Conservation (phyloP, 257 asterid genomes). For the Misopates orontium region DNA sequence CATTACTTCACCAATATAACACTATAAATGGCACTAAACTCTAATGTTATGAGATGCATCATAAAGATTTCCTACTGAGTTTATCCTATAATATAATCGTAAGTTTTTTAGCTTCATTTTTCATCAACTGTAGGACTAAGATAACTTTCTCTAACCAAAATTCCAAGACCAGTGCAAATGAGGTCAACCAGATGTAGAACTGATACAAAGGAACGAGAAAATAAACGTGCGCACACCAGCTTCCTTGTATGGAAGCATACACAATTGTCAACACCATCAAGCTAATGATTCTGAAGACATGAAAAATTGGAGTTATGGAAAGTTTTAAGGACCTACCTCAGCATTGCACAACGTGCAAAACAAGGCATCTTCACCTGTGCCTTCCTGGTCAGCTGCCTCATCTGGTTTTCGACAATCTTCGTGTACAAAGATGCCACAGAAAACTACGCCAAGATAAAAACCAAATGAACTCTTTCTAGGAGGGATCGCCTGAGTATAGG, state of each 20-base stretch:
- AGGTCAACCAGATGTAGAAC: background rate
- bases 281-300: no score
- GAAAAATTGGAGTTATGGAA: background rate
- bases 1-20: background rate
- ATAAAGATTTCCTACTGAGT: background rate
- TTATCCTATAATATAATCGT: no score
- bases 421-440: conserved; percentile 72
- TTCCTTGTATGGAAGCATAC: no score
- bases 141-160: conserved; percentile 1
- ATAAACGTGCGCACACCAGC: no score
- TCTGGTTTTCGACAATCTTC: conserved; percentile 85
- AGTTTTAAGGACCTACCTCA: conserved; percentile 65
- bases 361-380: conserved; percentile 81
- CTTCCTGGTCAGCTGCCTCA: conserved; percentile 61
- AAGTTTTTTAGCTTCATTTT: no score
- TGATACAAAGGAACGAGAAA: background rate
- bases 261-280: no score
- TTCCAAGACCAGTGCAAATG: background rate
- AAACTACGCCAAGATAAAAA: conserved; percentile 57
- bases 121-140: no score
- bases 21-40: background rate
- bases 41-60: background rate
- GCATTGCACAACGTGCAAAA: conserved; percentile 95
- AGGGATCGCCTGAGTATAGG: conserved; percentile 47
- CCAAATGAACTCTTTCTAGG: conserved; percentile 47